A percentile compares a stretch with the other conserved stretches of the same genome.
Conservation (phyloP, 768 basidiomycete species). For the Leccinum obscurum region DNA sequence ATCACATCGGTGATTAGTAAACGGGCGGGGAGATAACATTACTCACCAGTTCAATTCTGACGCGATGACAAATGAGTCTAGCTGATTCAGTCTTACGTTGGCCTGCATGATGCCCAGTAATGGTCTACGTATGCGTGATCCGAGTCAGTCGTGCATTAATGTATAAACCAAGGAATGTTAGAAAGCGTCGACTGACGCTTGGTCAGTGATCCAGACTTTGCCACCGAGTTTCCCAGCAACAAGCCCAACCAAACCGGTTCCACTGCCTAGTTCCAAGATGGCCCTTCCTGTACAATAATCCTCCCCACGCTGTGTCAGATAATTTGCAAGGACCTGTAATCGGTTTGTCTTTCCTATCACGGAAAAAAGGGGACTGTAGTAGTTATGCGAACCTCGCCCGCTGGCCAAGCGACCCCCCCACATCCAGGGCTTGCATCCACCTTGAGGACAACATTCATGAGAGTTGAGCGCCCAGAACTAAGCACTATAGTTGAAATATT, state of each 20-base stretch:
- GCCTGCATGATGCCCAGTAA: conserved; percentile 75
- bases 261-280: conserved; percentile 84
- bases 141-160: conserved; percentile 11
- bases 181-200: conserved; percentile 61
- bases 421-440: conserved; percentile 87
- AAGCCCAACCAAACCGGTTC: conserved; percentile 92
- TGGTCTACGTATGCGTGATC: conserved; percentile 46
- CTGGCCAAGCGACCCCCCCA: conserved; percentile 91
- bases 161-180: conserved; percentile 6
- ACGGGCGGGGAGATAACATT: conserved; percentile 9
- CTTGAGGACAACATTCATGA: conserved; percentile 43
- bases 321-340: conserved; percentile 71
- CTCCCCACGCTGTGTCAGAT: conserved; percentile 60
- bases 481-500: too few relatives aligned
- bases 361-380: not conserved
- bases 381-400: conserved; percentile 67
- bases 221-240: conserved; percentile 70
- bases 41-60: conserved; percentile 82
- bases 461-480: conserved; percentile 1
- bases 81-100: conserved; percentile 69
- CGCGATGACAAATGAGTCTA: conserved; percentile 52
- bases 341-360: not conserved
- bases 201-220: conserved; percentile 84
- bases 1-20: not conserved
- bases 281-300: conserved; percentile 51